Conservation (phyloP, 345 rosid genomes). For the Carallia brachiata region DNA sequence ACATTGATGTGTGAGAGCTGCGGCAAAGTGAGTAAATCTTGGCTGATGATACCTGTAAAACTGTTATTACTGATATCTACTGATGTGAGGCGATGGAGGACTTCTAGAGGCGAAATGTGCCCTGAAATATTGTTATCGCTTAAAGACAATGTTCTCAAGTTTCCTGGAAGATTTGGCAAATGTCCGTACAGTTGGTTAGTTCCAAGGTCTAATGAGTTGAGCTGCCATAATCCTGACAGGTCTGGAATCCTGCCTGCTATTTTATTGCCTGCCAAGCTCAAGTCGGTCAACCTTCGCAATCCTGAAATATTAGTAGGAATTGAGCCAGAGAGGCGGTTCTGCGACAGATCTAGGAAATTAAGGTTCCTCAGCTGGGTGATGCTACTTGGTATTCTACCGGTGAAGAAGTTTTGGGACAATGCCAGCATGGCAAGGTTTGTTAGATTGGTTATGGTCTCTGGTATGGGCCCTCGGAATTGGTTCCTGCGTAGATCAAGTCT, state of each 20-base stretch:
- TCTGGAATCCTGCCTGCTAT: constrained; percentile 49
- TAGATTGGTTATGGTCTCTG: constrained; percentile 41
- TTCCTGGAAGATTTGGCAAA: constrained; percentile 47
- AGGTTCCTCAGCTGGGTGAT: constrained; percentile 36
- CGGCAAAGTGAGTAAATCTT: constrained; percentile 41
- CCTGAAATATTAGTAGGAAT: constrained; percentile 41
- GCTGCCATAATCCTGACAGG: constrained; percentile 49
- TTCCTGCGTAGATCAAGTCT: constrained; percentile 40
- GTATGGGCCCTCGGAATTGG: constrained; percentile 57
- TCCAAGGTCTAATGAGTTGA: constrained; percentile 41
- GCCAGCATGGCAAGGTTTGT: constrained; percentile 41
- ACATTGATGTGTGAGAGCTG: constrained; percentile 33
- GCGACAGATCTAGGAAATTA: constrained; percentile 39
- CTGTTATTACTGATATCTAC: constrained; percentile 52
- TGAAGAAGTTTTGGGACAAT: constrained; percentile 42
- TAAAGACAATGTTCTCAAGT: constrained; percentile 39
- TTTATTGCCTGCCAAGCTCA: constrained; percentile 40
- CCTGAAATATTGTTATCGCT: constrained; percentile 45
- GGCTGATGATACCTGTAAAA: constrained; percentile 31
- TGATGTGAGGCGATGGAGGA: constrained; percentile 28
- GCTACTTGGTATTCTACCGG: constrained; percentile 40
- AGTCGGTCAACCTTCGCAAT: constrained; percentile 35
- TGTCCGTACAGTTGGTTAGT: constrained; percentile 42
- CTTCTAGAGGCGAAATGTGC: constrained; percentile 31
- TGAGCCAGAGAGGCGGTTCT: constrained; percentile 42